These are phyloP conservation scores for Scedosporium apiospermum DNA, from an alignment of 2,329 filamentous ascomycete genomes.

Conservation along the genomic window DNA sequence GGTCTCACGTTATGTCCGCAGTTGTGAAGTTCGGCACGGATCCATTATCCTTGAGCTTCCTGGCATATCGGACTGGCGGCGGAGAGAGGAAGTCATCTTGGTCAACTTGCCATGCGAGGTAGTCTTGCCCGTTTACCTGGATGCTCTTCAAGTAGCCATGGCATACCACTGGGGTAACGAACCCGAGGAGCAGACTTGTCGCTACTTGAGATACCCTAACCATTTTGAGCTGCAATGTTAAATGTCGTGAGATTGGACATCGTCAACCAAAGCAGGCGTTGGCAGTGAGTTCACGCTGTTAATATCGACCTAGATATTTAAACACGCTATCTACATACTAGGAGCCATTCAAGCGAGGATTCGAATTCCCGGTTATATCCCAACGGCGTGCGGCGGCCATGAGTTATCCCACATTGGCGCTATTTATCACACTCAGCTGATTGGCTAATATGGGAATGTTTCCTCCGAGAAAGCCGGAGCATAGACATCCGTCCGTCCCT, in stretches of 20 bases:
- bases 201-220: neutral
- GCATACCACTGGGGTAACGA: neutral
- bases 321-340: too few species aligned
- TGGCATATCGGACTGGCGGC: neutral
- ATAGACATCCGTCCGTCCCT: neutral
- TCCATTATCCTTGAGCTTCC: neutral
- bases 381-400: neutral
- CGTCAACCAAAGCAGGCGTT: too few species aligned
- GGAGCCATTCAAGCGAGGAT: neutral
- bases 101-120: conserved; percentile 2
- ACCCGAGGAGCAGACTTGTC: neutral
- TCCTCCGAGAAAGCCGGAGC: neutral
- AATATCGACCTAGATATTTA: too few species aligned
- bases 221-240: neutral
- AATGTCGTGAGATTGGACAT: too few species aligned
- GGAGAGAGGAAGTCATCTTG: neutral
- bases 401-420: neutral
- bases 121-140: neutral
- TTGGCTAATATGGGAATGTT: neutral
- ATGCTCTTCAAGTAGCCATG: conserved; percentile 3
- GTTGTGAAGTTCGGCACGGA: neutral
- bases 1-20: neutral
- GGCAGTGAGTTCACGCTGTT: too few species aligned
- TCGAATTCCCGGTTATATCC: neutral
- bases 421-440: neutral